Evolutionary conservation across 495 filamentous ascomycete species (phyloP).

Genomic region (Hapsidospora chrysogenum): DNA sequence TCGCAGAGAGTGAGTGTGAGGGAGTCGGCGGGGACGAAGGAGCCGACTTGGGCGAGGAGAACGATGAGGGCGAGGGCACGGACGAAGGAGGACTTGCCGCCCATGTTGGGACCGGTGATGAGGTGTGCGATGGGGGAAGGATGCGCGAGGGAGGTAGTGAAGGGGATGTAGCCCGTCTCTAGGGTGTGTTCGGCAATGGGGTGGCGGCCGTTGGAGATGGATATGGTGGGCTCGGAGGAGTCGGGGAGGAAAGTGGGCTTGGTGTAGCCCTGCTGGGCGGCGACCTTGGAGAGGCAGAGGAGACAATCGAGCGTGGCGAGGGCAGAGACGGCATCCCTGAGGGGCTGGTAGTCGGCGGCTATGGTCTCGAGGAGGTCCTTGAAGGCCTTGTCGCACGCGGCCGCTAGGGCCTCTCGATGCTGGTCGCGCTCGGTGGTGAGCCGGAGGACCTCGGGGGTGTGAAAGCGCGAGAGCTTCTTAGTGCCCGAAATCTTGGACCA

Average conservation of each 20-base stretch:
- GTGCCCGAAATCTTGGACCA: slow-evolving; percentile 93
- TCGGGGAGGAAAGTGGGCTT: slow-evolving; percentile 57
- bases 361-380: slow-evolving; percentile 49
- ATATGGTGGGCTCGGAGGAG: slow-evolving; percentile 47
- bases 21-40: slow-evolving; percentile 70
- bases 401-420: slow-evolving; percentile 81
- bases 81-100: slow-evolving; percentile 90
- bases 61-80: slow-evolving; percentile 79
- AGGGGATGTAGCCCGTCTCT: slow-evolving; percentile 79
- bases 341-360: slow-evolving; percentile 63
- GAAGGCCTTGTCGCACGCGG: slow-evolving; percentile 85
- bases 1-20: slow-evolving; percentile 69
- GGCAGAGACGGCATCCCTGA: slow-evolving; percentile 75
- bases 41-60: slow-evolving; percentile 90
- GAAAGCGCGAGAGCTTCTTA: slow-evolving; percentile 82
- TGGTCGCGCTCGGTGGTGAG: slow-evolving; percentile 83
- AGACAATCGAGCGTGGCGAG: slow-evolving; percentile 85
- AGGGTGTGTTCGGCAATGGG: slow-evolving; percentile 93
- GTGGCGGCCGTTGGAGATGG: slow-evolving; percentile 66
- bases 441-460: slow-evolving; percentile 75
- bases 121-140: slow-evolving; percentile 56
- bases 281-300: slow-evolving; percentile 68
- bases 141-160: slow-evolving; percentile 53
- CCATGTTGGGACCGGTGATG: slow-evolving; percentile 97
- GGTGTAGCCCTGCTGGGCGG: slow-evolving; percentile 71